Conservation (phyloP, 208 protist species). For the Trypanosoma platydactyli region DNA sequence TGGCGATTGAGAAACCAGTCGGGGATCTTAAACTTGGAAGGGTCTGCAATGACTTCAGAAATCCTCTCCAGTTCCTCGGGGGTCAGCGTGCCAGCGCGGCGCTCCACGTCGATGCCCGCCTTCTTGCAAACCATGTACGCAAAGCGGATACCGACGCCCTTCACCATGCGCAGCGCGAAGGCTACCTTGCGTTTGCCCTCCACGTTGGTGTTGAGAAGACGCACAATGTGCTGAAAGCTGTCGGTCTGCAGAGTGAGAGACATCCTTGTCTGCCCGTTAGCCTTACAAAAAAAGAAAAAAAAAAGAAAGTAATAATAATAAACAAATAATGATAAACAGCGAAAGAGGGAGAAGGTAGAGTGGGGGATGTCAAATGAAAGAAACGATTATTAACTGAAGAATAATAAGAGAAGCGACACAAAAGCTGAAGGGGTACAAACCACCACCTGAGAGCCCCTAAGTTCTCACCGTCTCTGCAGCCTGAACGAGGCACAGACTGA, state of each 20-base stretch:
- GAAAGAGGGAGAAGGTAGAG: neutral
- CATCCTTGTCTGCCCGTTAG: slow-evolving; percentile 23
- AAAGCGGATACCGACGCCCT: slow-evolving; percentile 99
- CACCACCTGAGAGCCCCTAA: too few species aligned
- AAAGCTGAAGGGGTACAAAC: too few species aligned
- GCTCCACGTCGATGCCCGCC: slow-evolving; percentile 97
- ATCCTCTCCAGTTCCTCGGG: slow-evolving; percentile 97
- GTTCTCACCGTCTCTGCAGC: too few species aligned
- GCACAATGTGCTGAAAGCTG: slow-evolving; percentile 99
- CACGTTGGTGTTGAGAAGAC: slow-evolving; percentile 99
- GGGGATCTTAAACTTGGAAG: slow-evolving; percentile 99
- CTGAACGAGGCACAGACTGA: too few species aligned
- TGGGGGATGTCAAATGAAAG: too few species aligned
- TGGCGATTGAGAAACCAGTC: slow-evolving; percentile 99
- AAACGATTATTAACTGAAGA: too few species aligned
- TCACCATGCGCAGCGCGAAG: slow-evolving; percentile 98
- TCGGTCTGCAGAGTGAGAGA: slow-evolving; percentile 72
- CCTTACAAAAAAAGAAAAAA: slow-evolving; percentile 8
- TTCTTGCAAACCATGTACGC: slow-evolving; percentile 99
- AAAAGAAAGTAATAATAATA: neutral
- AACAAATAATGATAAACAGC: slow-evolving; percentile 1
- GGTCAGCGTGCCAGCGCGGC: slow-evolving; percentile 92
- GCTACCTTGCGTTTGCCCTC: slow-evolving; percentile 97
- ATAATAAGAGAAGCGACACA: too few species aligned
- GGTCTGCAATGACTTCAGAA: slow-evolving; percentile 97